phyloP scores from a whole-genome alignment of 495 filamentous ascomycete genomes.

The Thermothielavioides terrestris region DNA sequence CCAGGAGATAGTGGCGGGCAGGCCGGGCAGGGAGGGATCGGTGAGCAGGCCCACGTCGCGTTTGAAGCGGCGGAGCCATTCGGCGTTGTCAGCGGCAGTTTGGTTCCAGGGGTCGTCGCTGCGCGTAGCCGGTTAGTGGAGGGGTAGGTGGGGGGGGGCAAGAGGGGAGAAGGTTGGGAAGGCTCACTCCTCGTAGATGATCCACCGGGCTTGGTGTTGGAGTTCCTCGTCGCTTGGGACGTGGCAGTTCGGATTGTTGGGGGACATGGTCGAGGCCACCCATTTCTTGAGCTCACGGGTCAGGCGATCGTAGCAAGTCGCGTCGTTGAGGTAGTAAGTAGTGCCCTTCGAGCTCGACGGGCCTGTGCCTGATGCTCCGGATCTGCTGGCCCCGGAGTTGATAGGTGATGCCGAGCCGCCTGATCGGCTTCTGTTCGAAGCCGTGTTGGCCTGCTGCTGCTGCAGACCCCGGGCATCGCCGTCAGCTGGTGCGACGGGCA shows the following conservation, averaged over 20 bases:
- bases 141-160: background rate
- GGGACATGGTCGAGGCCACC: constrained; percentile 38
- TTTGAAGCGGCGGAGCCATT: constrained; percentile 64
- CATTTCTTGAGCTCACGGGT: constrained; percentile 41
- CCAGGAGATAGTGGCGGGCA: constrained; percentile 31
- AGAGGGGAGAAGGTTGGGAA: background rate
- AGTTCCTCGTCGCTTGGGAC: constrained; percentile 46
- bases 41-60: constrained; percentile 50
- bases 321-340: constrained; percentile 42
- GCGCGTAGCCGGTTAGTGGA: constrained; percentile 11
- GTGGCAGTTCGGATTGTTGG: constrained; percentile 46
- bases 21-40: constrained; percentile 35
- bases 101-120: constrained; percentile 66
- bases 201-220: constrained; percentile 48
- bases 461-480: too few relatives aligned
- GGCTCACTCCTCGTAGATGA: constrained; percentile 46
- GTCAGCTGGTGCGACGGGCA: too few relatives aligned
- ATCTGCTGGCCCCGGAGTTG: background rate
- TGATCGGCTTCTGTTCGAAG: background rate
- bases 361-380: too few relatives aligned
- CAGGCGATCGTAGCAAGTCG: constrained; percentile 46
- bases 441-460: background rate
- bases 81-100: constrained; percentile 62
- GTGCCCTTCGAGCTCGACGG: too few relatives aligned
- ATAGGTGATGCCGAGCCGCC: background rate